Base-by-base conservation (phyloP, 306 rosid species). In the Ammopiptanthus mongolicus region DNA sequence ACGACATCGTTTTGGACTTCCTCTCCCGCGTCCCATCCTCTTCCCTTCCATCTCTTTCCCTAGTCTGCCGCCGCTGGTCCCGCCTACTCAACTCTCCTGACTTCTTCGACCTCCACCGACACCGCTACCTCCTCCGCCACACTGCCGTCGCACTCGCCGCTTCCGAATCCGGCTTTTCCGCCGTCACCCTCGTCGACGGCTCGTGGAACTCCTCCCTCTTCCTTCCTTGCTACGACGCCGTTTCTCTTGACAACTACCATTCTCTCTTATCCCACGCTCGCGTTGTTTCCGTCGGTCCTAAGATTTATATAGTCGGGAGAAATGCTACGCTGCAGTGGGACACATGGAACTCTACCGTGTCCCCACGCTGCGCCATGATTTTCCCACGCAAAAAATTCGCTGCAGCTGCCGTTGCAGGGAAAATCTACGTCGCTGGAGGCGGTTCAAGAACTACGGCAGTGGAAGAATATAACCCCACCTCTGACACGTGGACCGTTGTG, bases 301-400 rank as follows among this genome's bases (percentile, higher is more conserved):
- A 84, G 6, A 81, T 91, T 19, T 91, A 47, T 81, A 56, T 87
- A 31, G 66, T 91, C 48, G 94, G 92, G 4, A 80, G 91, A 33
- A 69, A 69, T 66, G 83, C 88, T 33, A 81, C 86, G n/a, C 31
- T 88, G 3, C 78, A 80, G 3, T 87, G 84, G 53, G 91, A 91
- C 23, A 87, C 91, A 4, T 91, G 97, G 97, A 55, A 89, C 0
- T 84, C 84, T 1, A 50, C 81, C 15, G 84, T 91, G 0, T 17
- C 77, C 6, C 71, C 75, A 0, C 78, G 85, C 57, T 78, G 92
- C 5, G 71, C 86, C 22, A 87, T 80, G 88, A 34, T 71, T 0
- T 87, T 79, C 65, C 81, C 90, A 12, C 55, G 94, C 15, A 89
- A 91, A 80, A 91, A 84, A 66, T 91, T 91, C 62, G 97, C 97